Base-by-base conservation (phyloP, 495 filamentous ascomycete genomes). In the Niebla homalea region DNA sequence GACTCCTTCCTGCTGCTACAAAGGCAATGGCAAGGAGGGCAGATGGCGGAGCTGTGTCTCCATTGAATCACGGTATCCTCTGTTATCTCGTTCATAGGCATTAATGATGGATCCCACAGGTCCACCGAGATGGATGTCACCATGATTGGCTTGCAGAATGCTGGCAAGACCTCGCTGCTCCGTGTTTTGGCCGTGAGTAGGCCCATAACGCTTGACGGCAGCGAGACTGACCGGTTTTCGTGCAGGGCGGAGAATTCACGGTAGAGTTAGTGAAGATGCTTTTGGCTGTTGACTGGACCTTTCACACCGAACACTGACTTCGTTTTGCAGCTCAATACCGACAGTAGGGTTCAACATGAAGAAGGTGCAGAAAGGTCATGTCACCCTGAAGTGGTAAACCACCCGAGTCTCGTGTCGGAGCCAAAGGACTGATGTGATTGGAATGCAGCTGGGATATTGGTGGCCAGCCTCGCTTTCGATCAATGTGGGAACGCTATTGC, bases 301-400 rank as follows among this genome's bases (percentile, higher is more conserved):
- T 45, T 36, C 48, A 43, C 39, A 18, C 37, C 35, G 50, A 42
- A 43, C 43, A 20, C 35, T 47, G 36, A 46, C 39, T 46, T 36
- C 20, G 10, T 36, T n/a, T 8, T 65, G 57, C 70, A 98, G 92
- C 70, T 94, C 92, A 46, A 96, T 98, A 60, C 92, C 92, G 45
- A 98, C 92, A 12, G 90, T 98, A 57, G 92, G 92, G 54, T 97
- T 97, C 73, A 97, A 96, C 68, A 94, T 95, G 78, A 97, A 98
- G 77, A 81, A 85, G 53, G 87, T 98, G 56, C 89, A 96, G 69
- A 90, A 90, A 61, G 92, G 92, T 56, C 92, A 98, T 80, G 92
- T 98, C 62, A 96, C 92, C 52, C 73, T 98, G 64, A 97, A 96
- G 73, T 98, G 90, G 83, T 86, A 64, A 59, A 66, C 67, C 63